Conservation (phyloP, 192 early-diverging fungal species). For the Gaertneriomyces semiglobifer region DNA sequence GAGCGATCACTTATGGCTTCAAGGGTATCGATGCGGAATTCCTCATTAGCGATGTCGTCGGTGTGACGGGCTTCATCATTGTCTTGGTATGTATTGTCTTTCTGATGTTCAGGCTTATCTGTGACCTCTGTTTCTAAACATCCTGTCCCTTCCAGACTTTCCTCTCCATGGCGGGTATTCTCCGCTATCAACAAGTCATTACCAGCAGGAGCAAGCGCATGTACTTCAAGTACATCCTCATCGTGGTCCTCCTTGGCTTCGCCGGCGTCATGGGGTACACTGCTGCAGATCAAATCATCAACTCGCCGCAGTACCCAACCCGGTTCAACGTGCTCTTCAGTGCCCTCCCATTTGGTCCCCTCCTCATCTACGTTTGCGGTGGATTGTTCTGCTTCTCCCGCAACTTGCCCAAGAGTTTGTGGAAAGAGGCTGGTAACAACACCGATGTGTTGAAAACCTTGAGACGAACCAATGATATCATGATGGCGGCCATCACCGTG, state of each 20-base stretch:
- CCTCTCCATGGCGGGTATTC: constrained; percentile 20
- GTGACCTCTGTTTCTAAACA: too few relatives aligned
- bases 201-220: constrained; percentile 3
- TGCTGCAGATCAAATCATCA: constrained; percentile 7
- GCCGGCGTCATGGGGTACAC: constrained; percentile 3
- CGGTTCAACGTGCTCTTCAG: constrained; percentile 10
- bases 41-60: constrained; percentile 6
- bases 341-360: constrained; percentile 12
- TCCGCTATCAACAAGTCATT: constrained; percentile 18
- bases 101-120: too few relatives aligned
- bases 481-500: constrained; percentile 17
- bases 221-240: background rate
- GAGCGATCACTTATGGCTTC: constrained; percentile 8
- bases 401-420: constrained; percentile 9
- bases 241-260: background rate
- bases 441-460: constrained; percentile 13
- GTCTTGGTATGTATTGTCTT: constrained; percentile 1
- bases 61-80: constrained; percentile 8
- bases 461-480: constrained; percentile 17
- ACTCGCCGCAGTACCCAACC: constrained; percentile 7
- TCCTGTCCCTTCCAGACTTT: background rate
- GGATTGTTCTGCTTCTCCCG: constrained; percentile 28
- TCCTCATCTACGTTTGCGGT: constrained; percentile 18
- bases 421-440: background rate
- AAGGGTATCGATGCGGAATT: constrained; percentile 7